These are phyloP conservation scores for Scenedesmus sp. DNA, from an alignment of 163 green algal genomes.

Conservation along the genomic window DNA sequence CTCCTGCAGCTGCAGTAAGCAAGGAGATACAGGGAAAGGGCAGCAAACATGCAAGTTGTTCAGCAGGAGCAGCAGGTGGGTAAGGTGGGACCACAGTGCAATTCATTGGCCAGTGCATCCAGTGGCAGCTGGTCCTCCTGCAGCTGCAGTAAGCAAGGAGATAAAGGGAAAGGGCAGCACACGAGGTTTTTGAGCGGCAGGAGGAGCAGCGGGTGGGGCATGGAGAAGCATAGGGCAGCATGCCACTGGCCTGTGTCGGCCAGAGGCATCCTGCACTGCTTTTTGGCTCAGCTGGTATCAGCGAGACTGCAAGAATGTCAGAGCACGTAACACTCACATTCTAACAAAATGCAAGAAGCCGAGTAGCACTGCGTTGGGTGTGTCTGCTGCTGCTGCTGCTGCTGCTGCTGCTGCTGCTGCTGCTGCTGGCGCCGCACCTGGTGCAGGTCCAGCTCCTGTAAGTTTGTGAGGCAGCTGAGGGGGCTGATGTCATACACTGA, in stretches of 20 bases:
- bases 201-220: not conserved
- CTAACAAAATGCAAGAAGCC: too few relatives aligned
- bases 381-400: not conserved
- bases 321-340: not conserved
- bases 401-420: not conserved
- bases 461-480: not conserved
- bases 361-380: not conserved
- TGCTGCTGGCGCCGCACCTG: not conserved
- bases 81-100: not conserved
- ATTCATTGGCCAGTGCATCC: not conserved
- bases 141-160: not conserved
- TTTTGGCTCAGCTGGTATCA: too few relatives aligned
- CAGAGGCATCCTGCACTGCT: not conserved
- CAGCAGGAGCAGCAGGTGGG: not conserved
- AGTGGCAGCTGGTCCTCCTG: not conserved
- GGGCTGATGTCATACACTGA: slow-evolving; percentile 23
- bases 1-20: not conserved
- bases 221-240: not conserved
- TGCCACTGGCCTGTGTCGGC: not conserved
- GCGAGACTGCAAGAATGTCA: not conserved
- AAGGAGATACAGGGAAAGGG: not conserved
- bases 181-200: not conserved
- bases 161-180: not conserved
- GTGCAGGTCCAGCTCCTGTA: slow-evolving; percentile 33
- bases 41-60: not conserved